phyloP scores from a whole-genome alignment of 257 asterid genomes.

The Eucommia ulmoides region DNA sequence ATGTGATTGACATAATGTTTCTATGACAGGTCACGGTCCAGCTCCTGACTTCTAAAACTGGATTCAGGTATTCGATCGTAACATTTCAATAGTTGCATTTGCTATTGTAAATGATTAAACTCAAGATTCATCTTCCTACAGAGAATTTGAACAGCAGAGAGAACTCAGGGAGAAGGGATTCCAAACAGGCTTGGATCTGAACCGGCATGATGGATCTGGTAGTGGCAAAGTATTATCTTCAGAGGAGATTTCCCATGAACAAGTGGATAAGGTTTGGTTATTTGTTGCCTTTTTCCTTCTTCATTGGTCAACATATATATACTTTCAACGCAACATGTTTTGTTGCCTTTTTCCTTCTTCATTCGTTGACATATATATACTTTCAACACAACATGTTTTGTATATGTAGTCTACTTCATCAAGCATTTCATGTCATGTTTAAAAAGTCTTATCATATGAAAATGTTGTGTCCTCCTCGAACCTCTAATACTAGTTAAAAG shows the following conservation, averaged over 20 bases:
- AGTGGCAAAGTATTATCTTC: conserved; percentile 31
- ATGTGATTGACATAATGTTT: conserved; percentile 16
- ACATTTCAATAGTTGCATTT: conserved; percentile 12
- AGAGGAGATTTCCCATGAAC: conserved; percentile 34
- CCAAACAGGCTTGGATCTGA: conserved; percentile 36
- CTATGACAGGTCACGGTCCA: conserved; percentile 73
- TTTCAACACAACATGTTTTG: no score
- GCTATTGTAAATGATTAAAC: conserved; percentile 12
- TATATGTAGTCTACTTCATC: no score
- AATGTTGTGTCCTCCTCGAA: no score
- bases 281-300: conserved; percentile 3
- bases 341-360: no score
- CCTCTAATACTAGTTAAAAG: no score
- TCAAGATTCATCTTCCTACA: conserved; percentile 18
- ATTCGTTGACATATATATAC: no score
- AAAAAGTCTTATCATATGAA: no score
- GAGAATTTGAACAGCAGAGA: conserved; percentile 99
- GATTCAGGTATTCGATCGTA: conserved; percentile 64
- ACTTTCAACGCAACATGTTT: no score
- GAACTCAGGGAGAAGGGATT: conserved; percentile 81
- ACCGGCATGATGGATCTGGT: conserved; percentile 30
- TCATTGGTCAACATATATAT: neutral
- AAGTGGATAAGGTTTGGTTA: conserved; percentile 37
- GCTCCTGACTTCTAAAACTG: conserved; percentile 94
- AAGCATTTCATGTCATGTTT: no score